phyloP scores from a whole-genome alignment of 306 rosid species.

The Acacia crassicarpa region DNA sequence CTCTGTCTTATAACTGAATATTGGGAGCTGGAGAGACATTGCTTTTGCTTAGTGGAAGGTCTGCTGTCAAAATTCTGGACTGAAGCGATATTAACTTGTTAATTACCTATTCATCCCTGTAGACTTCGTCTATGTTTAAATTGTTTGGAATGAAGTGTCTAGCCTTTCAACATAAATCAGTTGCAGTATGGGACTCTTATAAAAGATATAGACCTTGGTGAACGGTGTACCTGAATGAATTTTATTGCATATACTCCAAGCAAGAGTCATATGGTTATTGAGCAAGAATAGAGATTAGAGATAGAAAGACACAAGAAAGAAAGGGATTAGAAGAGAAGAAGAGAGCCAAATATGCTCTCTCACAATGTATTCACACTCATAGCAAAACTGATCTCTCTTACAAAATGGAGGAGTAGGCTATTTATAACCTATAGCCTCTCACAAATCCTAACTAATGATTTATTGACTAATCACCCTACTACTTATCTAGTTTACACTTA shows the following conservation, averaged over 20 bases:
- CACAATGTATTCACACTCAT: no score
- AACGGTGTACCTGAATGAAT: constrained; percentile 16
- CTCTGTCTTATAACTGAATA: constrained; percentile 5
- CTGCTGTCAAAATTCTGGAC: background rate
- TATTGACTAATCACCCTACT: no score
- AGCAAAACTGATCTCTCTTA: no score
- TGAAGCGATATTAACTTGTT: constrained; percentile 2
- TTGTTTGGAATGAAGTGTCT: constrained; percentile 9
- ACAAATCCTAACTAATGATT: no score
- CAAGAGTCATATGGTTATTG: no score
- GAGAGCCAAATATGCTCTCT: no score
- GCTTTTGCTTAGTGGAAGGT: background rate
- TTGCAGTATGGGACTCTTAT: constrained; percentile 14
- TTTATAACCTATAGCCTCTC: no score
- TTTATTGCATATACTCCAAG: constrained; percentile 6
- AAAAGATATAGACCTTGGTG: constrained; percentile 14
- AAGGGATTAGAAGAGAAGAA: no score
- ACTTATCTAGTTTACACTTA: no score
- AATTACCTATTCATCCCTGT: background rate
- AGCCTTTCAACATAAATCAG: background rate
- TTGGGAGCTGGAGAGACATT: background rate
- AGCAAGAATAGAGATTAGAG: no score
- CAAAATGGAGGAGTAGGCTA: no score
- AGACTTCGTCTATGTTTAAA: background rate
- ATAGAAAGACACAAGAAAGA: no score